phyloP scores from a whole-genome alignment of 2,329 filamentous ascomycete genomes.

The Didymella sp. region DNA sequence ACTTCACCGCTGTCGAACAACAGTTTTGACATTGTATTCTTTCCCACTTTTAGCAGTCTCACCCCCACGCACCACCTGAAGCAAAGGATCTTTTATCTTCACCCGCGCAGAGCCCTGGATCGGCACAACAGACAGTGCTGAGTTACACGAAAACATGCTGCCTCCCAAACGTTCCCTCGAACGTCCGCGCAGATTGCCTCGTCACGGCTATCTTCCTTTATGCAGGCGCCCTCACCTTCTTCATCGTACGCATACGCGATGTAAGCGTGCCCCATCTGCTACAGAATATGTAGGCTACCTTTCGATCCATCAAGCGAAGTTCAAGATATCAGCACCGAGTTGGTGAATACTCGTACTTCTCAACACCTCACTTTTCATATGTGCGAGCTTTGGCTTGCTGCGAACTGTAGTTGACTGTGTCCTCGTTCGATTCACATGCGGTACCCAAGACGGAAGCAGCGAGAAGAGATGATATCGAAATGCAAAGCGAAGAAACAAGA shows the following conservation, averaged over 20 bases:
- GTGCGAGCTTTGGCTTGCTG: conserved; percentile 21
- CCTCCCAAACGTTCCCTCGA: conserved; percentile 1
- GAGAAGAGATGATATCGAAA: conserved; percentile 19
- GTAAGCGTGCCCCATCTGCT: neutral
- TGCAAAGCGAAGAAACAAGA: conserved; percentile 20
- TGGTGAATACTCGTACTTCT: conserved; percentile 21
- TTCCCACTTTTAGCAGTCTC: conserved; percentile 5
- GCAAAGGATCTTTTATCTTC: neutral
- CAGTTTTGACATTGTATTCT: neutral
- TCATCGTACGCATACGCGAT: conserved; percentile 22
- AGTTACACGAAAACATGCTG: neutral
- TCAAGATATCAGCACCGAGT: conserved; percentile 1
- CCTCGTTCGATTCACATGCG: conserved; percentile 17
- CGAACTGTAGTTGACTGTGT: conserved; percentile 22
- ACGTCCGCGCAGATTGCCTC: conserved; percentile 22
- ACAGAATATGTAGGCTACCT: neutral
- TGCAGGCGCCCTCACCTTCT: conserved; percentile 10
- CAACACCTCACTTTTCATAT: conserved; percentile 23
- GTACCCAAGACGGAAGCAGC: neutral
- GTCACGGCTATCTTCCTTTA: conserved; percentile 21
- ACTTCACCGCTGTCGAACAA: neutral
- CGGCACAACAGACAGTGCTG: neutral
- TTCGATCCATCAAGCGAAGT: neutral
- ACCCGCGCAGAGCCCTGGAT: neutral
- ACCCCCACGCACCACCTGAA: conserved; percentile 1